Base-by-base conservation (phyloP, 495 filamentous ascomycete genomes). In the Talaromyces trachyspermus region DNA sequence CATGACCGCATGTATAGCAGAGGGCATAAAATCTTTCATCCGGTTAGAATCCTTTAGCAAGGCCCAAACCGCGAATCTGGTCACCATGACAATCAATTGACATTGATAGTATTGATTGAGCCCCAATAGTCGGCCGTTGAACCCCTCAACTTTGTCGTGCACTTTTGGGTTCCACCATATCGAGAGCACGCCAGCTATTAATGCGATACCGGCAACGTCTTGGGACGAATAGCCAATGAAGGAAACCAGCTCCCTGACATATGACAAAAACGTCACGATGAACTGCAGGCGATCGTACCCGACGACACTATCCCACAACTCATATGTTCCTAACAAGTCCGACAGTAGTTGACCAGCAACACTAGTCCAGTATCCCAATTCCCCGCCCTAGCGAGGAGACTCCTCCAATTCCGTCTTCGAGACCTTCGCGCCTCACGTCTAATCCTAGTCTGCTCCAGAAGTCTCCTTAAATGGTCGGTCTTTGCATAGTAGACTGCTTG, bases 91-190 rank as follows among this genome's bases (percentile, higher is more conserved):
- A 38, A 87, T 65, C 14, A 77, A 55, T 50, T 92, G 86, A 12
- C 80, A 71, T 42, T 77, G 70, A 55, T 91, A 88, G 70, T 84
- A 88, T 44, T 81, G 74, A 5, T 64, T 61, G 9, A 85, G 70
- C 0, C 88, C 85, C 8, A 69, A 62, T 45, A 90, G 76, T 45
- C 82, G 79, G 22, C 72, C 79, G 32, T 70, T 73, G 52, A 80
- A 72, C 18, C 83, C 79, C 44, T 75, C 71, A n/a, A 80, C 65
- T 54, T 80, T 79, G 51, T 83, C 64, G 49, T 74, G 72, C 55
- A 88, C 70, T 46, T 75, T 76, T 5, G 85, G 85, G 51, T 89
- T 90, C 84, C 86, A 95, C 79, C 84, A 89, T 10, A 81, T 59
- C 2, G 82, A 75, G 5, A 77, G 52, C 20, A 83, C 50, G 19